These are phyloP conservation scores for Penicillium pancosmium DNA, from an alignment of 495 filamentous ascomycete genomes.

Conservation along the genomic window DNA sequence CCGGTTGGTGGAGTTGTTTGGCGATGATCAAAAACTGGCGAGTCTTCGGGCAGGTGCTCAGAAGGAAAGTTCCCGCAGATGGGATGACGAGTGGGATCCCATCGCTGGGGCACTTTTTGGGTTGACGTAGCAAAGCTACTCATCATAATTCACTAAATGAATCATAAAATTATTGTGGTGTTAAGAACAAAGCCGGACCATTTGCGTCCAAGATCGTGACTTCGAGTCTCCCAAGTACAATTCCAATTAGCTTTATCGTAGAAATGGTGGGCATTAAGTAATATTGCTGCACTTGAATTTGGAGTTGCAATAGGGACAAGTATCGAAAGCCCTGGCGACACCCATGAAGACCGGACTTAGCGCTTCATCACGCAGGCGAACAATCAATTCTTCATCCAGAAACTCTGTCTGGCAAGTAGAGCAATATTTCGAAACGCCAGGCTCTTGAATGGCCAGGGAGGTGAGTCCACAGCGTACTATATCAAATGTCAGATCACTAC, in stretches of 20 bases:
- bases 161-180: neutral
- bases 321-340: slow-evolving; percentile 53
- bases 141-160: neutral
- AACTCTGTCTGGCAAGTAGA: slow-evolving; percentile 51
- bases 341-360: slow-evolving; percentile 24
- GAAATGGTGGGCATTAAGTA: neutral
- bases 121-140: slow-evolving; percentile 35
- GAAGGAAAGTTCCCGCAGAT: slow-evolving; percentile 74
- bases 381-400: slow-evolving; percentile 47
- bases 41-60: slow-evolving; percentile 70
- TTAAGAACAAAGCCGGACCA: neutral
- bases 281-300: slow-evolving; percentile 42
- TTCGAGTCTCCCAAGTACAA: neutral
- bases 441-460: slow-evolving; percentile 56
- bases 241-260: neutral
- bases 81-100: slow-evolving; percentile 94
- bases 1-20: slow-evolving; percentile 65
- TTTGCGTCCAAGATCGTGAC: neutral
- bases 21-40: slow-evolving; percentile 54
- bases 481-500: neutral
- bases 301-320: slow-evolving; percentile 56
- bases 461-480: slow-evolving; percentile 58
- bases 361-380: slow-evolving; percentile 15
- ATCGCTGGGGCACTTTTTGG: slow-evolving; percentile 74
- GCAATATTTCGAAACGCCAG: slow-evolving; percentile 58